Evolutionary conservation across 2,329 filamentous ascomycete genomes (phyloP), one percentile per base, ranked within the genome.

Genomic region (Sphaerostilbella broomeana): DNA sequence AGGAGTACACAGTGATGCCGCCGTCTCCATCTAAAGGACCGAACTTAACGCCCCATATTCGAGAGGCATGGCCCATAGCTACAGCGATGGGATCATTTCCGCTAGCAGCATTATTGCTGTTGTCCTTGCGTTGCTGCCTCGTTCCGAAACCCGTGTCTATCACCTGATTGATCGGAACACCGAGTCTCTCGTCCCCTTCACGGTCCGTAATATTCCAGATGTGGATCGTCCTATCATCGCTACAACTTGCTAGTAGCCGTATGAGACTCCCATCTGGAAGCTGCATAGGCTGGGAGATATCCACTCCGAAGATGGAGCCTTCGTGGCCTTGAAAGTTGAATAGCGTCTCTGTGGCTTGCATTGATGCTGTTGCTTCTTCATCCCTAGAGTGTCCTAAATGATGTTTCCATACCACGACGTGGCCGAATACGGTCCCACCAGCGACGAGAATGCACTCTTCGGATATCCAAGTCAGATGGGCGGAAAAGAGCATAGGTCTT

Each of bases 341-440:
- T 4, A 78, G 60, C 15, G 76, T 60, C 48, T 73, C 64, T 26
- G 62, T 63, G 13, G n/a, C n/a, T 42, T 42, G 21, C 44, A 37
- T 12, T 46, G 33, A 12, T 27, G 18, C 5, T 30, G 40, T 4
- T 31, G 8, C 33, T 30, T 10, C 35, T 27, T 5, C 9, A 16
- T n/a, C n/a, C n/a, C n/a, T n/a, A n/a, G n/a, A n/a, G n/a, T n/a
- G n/a, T 18, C 35, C 22, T n/a, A 72, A 50, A 32, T 65, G 63
- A 50, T 78, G 88, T 48, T 81, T 85, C 92, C 92, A 97, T 12
- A 94, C 75, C 25, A 95, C 70, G 22, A 98, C 84, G 59, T 97
- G 89, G 3, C 92, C 92, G 61, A 97, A 97, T 1, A 90, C 88
- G 0, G 92, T 97, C 1, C 92, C 92, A 3, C 85, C 85, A 6